These are phyloP conservation scores for Paecilomyces niveus DNA, from an alignment of 2,329 filamentous ascomycete genomes.

Conservation along the genomic window DNA sequence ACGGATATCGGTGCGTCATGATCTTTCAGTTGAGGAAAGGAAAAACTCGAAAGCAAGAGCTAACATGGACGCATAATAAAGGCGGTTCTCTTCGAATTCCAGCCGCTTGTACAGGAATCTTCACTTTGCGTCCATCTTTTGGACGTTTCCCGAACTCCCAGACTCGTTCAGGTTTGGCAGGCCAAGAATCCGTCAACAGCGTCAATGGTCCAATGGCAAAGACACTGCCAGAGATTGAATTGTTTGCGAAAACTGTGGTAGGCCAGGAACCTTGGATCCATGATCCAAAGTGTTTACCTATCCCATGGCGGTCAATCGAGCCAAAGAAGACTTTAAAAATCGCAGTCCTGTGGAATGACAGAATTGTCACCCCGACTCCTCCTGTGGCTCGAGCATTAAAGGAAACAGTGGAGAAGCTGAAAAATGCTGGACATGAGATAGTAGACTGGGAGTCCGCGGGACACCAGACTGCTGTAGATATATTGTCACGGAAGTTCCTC, in stretches of 20 bases:
- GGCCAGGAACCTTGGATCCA: conserved; percentile 45
- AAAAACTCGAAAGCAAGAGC: neutral
- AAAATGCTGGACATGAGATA: conserved; percentile 46
- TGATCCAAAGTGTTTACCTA: conserved; percentile 53
- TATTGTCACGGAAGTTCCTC: conserved; percentile 28
- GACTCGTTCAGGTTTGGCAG: conserved; percentile 50
- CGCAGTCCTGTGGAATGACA: conserved; percentile 56
- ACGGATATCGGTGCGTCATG: conserved; percentile 31
- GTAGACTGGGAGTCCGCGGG: conserved; percentile 21
- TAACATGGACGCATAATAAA: neutral
- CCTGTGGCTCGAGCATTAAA: conserved; percentile 53
- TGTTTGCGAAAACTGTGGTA: conserved; percentile 50
- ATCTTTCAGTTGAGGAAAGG: neutral
- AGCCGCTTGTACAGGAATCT: conserved; percentile 30
- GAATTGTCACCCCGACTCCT: conserved; percentile 55
- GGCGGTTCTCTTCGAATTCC: conserved; percentile 35
- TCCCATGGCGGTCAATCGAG: conserved; percentile 44
- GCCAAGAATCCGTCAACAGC: conserved; percentile 58
- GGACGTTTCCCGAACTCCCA: conserved; percentile 31
- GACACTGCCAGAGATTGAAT: conserved; percentile 48
- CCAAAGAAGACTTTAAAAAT: conserved; percentile 40
- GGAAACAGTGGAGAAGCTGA: conserved; percentile 45
- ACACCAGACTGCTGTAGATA: conserved; percentile 1
- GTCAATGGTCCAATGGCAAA: conserved; percentile 58
- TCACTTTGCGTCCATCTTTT: conserved; percentile 33